These are phyloP conservation scores for Lathyrus aphaca DNA, from an alignment of 306 rosid species.

Conservation along the genomic window DNA sequence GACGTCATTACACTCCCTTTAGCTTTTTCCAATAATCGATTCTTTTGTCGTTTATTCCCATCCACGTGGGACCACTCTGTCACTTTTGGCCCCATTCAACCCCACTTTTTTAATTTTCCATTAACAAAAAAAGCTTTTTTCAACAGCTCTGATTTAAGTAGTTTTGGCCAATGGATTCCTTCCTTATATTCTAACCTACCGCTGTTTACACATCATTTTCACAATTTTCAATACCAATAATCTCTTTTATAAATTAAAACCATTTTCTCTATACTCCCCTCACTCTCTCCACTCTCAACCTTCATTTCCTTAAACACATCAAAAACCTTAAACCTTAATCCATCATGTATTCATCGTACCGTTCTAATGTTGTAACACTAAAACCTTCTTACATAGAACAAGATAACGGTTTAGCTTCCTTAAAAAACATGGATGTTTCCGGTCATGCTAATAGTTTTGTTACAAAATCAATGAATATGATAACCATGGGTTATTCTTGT, in stretches of 20 bases:
- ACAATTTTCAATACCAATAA: neutral
- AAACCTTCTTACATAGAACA: conserved; percentile 62
- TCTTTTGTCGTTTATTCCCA: neutral
- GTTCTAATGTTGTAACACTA: neutral
- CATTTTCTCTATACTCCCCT: neutral
- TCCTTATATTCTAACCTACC: neutral
- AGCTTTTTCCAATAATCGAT: neutral
- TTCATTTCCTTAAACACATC: neutral
- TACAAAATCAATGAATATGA: conserved; percentile 59
- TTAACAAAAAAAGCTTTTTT: neutral
- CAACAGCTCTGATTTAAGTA: neutral
- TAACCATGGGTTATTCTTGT: conserved; percentile 58
- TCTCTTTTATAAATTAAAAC: neutral
- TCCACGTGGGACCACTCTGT: neutral
- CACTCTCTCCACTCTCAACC: neutral
- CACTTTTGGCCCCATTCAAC: neutral
- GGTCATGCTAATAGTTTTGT: conserved; percentile 49
- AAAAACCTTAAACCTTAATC: neutral
- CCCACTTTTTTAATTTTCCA: neutral
- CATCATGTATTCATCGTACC: neutral
- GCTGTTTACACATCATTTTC: conserved; percentile 13
- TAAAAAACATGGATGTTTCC: conserved; percentile 65
- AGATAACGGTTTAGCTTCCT: conserved; percentile 67
- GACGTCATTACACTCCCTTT: neutral
- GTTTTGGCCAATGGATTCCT: conserved; percentile 11